Percentiles rank a stretch among this genome's conserved stretches.
Evolutionary conservation across 805 yeast species (phyloP).

Genomic region (Diddensiella caesifluorescens): DNA sequence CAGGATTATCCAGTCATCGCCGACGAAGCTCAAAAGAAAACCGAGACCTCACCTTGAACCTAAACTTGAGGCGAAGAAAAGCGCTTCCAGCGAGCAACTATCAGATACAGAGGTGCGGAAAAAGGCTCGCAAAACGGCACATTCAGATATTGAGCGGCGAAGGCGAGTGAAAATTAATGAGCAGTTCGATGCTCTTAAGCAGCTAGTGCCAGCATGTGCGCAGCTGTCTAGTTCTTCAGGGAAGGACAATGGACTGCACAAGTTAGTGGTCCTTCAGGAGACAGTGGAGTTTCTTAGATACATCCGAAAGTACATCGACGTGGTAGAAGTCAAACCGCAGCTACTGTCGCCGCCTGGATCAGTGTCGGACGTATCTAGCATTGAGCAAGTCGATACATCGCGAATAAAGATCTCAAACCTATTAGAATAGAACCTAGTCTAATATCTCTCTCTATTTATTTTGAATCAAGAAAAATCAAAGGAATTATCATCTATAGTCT

Average conservation of each 20-base stretch:
- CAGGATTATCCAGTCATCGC: conserved; percentile 16
- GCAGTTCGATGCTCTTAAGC: conserved; percentile 76
- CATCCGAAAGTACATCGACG: conserved; percentile 40
- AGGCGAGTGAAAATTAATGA: conserved; percentile 74
- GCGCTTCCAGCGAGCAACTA: conserved; percentile 3
- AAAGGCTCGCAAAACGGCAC: conserved; percentile 51
- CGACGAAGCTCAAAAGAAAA: background rate
- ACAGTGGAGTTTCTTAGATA: conserved; percentile 75
- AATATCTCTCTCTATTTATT: no score
- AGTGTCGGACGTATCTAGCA: background rate
- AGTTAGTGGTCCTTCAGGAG: conserved; percentile 73
- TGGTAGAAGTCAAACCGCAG: background rate
- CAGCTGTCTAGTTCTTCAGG: conserved; percentile 35
- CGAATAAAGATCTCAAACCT: background rate
- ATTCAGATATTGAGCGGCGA: conserved; percentile 74
- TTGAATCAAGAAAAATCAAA: no score
- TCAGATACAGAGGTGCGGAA: conserved; percentile 33
- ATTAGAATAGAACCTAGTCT: background rate
- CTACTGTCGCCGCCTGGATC: conserved; percentile 8
- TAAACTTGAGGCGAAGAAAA: conserved; percentile 1
- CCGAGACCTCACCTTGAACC: conserved; percentile 3
- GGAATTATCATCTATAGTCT: no score
- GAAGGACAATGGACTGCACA: conserved; percentile 63
- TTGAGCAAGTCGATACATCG: background rate
- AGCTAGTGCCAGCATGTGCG: conserved; percentile 73